These are phyloP conservation scores for Plasmodium relictum DNA, from an alignment of 169 alveolate species.

Conservation along the genomic window DNA sequence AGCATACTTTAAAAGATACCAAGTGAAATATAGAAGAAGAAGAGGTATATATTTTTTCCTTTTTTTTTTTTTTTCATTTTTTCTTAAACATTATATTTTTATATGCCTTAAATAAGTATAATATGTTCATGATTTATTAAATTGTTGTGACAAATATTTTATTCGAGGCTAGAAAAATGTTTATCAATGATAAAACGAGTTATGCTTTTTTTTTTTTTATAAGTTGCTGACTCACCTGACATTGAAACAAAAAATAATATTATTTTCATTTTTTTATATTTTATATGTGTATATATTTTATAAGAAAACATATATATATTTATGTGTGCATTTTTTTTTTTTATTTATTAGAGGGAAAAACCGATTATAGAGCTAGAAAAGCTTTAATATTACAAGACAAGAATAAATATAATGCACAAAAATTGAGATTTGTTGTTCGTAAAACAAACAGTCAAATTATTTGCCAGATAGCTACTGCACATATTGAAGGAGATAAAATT, in stretches of 20 bases:
- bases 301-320: neutral
- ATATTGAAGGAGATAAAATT: conserved; percentile 98
- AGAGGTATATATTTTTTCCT: conserved; percentile 86
- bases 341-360: conserved; percentile 96
- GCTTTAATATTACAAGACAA: conserved; percentile 98
- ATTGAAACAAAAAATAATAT: conserved; percentile 20
- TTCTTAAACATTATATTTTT: neutral
- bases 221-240: conserved; percentile 71
- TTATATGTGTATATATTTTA: neutral
- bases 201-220: conserved; percentile 13
- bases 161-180: conserved; percentile 65
- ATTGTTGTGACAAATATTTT: conserved; percentile 41
- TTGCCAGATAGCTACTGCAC: conserved; percentile 97
- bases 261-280: neutral
- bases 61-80: neutral
- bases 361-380: conserved; percentile 99
- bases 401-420: conserved; percentile 99
- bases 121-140: conserved; percentile 18
- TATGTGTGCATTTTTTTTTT: neutral
- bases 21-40: conserved; percentile 99
- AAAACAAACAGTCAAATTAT: conserved; percentile 95
- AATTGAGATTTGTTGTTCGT: conserved; percentile 99
- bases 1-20: conserved; percentile 99
- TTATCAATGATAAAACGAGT: conserved; percentile 74
- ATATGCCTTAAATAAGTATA: conserved; percentile 58